Evolutionary conservation across 768 basidiomycete species (phyloP), one percentile per base, ranked within the genome.

Genomic region (Tulasnella sp.): DNA sequence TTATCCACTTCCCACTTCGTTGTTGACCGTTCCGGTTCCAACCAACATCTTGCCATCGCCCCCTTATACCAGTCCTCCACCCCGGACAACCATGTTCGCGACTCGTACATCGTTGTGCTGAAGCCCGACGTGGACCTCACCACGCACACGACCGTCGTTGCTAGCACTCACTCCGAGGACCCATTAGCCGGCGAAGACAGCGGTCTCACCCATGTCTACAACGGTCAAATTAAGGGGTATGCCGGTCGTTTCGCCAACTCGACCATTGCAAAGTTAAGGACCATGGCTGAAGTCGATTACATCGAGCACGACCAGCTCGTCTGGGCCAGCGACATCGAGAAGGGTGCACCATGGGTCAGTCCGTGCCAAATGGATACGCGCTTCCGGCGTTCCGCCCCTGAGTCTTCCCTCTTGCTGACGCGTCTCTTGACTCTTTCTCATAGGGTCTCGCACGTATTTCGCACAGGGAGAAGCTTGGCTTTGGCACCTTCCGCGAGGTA

Each of bases 401-500:
- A 36, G 7, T 14, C n/a, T 22, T 36, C 59, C 35, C n/a, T 72
- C 44, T 63, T 63, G 37, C 34, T 65, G 59, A 47, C 35, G 22
- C 40, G 71, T 65, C 36, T 39, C 36, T 52, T 9, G n/a, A 63
- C 34, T 29, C 36, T 59, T 70, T 37, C 12, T 3, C 22, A n/a
- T 71, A 97, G 97, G 97, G 97, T 78, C 89, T 99, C 62, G 95
- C 97, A 62, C 90, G 97, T 44, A 87, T 98, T 77, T 95, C 93
- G 75, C 97, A 99, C 82, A 87, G 95, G 62, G 74, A 82, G 14
- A 88, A 81, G 77, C 87, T 99, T 29, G 82, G 83, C 9, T 88
- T 98, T 74, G 80, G 86, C 40, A 98, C 93, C 14, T 98, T 97
- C 84, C 87, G 71, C 37, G 71, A 72, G 71, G 71, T 72, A 42